These are phyloP conservation scores for Arthrobotrys entomopaga DNA, from an alignment of 2,329 filamentous ascomycete genomes.

Conservation along the genomic window DNA sequence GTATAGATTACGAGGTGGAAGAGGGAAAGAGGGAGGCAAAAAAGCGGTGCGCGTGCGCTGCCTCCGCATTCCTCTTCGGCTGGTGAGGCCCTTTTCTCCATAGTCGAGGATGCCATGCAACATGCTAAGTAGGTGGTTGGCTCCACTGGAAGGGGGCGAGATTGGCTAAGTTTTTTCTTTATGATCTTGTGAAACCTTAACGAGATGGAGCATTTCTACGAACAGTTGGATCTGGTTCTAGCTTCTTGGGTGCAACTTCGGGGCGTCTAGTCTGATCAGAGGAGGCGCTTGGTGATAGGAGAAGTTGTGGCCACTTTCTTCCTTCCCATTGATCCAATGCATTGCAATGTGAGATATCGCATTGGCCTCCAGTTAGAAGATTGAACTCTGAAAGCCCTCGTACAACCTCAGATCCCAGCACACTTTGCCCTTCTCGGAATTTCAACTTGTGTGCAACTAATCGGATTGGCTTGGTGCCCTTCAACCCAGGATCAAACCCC, in stretches of 20 bases:
- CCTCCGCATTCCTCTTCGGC: conserved; percentile 32
- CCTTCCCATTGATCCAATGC: too few relatives aligned
- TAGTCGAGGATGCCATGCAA: not conserved
- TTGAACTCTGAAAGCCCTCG: conserved; percentile 8
- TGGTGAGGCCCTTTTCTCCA: conserved; percentile 20
- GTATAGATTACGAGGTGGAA: not conserved
- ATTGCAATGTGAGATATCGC: not conserved
- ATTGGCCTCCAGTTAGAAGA: too few relatives aligned
- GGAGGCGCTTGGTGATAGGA: conserved; percentile 23
- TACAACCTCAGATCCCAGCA: conserved; percentile 18
- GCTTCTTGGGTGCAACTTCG: conserved; percentile 22
- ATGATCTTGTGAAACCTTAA: conserved; percentile 45
- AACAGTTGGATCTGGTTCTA: conserved; percentile 1
- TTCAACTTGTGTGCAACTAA: conserved; percentile 50
- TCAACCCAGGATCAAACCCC: not conserved
- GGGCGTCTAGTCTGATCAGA: conserved; percentile 22
- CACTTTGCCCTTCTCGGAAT: conserved; percentile 34
- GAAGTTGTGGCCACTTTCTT: not conserved
- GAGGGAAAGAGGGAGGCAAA: conserved; percentile 22
- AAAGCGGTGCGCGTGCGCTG: conserved; percentile 7
- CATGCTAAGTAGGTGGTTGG: not conserved
- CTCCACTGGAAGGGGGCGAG: not conserved
- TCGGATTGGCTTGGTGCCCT: not conserved
- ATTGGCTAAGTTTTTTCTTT: conserved; percentile 5
- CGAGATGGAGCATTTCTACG: not conserved